Evolutionary conservation across 441 rosid genomes (phyloP), one percentile per base, ranked within the genome.

Genomic region (Daphne laureola): DNA sequence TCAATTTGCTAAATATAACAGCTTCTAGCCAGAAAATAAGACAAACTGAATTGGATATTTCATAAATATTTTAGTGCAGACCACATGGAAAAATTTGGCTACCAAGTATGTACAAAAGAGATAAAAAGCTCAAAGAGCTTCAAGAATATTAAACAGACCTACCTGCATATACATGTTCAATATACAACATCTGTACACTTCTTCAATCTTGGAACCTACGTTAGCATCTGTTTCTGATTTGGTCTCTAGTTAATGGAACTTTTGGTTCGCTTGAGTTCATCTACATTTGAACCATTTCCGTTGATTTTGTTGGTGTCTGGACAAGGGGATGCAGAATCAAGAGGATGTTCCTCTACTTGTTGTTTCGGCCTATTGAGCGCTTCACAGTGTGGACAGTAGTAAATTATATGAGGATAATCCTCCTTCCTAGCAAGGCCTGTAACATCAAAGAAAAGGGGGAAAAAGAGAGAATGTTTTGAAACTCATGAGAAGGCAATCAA

Each of bases 351-450:
- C 26, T 71, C 84, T 8, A 56, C 61, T 61, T 76, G 69, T 61
- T 76, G 69, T 62, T 75, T 80, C 14, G 88, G 86, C 71, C 49
- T 76, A 68, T 91, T 91, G 43, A 91, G 71, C 27, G 86, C 90
- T 13, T 50, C 73, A 42, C 98, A 91, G 63, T 84, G 96, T 17
- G 98, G 98, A 66, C 98, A 91, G 66, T 83, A 91, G 55, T 91
- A 91, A 17, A 90, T 88, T 14, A 86, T 74, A 52, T 72, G 82
- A 0, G 83, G 80, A 5, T 80, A 86, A 67, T 91, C 98, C 75
- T 88, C 98, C 71, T 82, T 86, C 74, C 81, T 64, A 12, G 81
- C 83, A 55, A 88, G 95, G 62, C 98, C 98, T 91, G 79, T 42
- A 21, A 18, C 70, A 23, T 52, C 38, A 31, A 46, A 21, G 54